These are phyloP conservation scores for Colletotrichum endophyticum DNA, from an alignment of 2,329 filamentous ascomycete species.

Conservation along the genomic window DNA sequence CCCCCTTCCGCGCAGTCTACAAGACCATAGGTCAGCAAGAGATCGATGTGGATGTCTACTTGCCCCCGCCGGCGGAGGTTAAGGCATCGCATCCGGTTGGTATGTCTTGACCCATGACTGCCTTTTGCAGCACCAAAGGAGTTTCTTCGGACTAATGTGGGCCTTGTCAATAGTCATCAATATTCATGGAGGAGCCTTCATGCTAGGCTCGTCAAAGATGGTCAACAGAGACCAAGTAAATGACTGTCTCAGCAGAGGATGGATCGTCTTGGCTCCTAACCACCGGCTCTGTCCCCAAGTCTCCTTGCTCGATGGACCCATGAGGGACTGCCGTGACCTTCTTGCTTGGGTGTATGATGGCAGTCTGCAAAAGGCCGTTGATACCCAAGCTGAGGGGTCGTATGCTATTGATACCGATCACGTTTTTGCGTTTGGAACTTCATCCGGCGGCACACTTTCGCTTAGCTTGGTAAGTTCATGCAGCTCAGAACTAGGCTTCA, in stretches of 20 bases:
- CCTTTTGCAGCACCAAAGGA: neutral
- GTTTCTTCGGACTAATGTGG: neutral
- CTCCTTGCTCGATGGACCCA: slow-evolving; percentile 33
- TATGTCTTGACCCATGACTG: neutral
- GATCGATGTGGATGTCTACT: slow-evolving; percentile 32
- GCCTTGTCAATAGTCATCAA: slow-evolving; percentile 35
- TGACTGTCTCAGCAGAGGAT: slow-evolving; percentile 39
- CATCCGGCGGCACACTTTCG: slow-evolving; percentile 38
- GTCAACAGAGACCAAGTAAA: slow-evolving; percentile 40
- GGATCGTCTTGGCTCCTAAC: slow-evolving; percentile 41
- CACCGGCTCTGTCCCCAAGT: slow-evolving; percentile 36
- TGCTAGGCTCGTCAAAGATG: slow-evolving; percentile 42
- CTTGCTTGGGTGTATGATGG: slow-evolving; percentile 38
- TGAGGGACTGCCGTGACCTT: slow-evolving; percentile 37
- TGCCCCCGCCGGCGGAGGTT: slow-evolving; percentile 20
- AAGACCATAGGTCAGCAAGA: slow-evolving; percentile 29
- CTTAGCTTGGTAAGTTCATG: slow-evolving; percentile 35
- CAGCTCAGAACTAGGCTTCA: neutral
- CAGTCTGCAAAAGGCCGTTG: slow-evolving; percentile 27
- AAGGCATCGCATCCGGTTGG: slow-evolving; percentile 2
- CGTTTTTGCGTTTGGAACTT: slow-evolving; percentile 40
- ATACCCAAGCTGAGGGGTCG: neutral
- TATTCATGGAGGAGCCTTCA: slow-evolving; percentile 49
- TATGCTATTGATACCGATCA: slow-evolving; percentile 30
- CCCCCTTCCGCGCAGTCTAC: slow-evolving; percentile 29